phyloP scores from a whole-genome alignment of 2,329 filamentous ascomycete genomes.

The Grosmannia serpens region DNA sequence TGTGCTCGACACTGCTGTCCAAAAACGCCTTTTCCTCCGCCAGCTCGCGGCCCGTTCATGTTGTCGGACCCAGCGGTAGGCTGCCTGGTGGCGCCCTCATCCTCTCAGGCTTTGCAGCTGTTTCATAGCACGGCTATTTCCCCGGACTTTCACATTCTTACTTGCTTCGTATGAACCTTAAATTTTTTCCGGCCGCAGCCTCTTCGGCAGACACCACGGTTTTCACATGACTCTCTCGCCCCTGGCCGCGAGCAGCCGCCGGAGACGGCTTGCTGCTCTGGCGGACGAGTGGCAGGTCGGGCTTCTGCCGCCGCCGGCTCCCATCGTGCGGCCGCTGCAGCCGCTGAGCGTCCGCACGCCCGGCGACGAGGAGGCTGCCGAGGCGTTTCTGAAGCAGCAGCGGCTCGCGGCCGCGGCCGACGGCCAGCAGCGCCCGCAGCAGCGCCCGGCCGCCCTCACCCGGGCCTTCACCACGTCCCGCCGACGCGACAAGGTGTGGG shows the following conservation, averaged over 20 bases:
- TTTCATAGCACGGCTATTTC: not conserved
- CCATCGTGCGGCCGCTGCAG: constrained; percentile 23
- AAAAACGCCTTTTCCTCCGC: not conserved
- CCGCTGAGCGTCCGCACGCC: constrained; percentile 32
- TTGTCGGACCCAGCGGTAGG: not conserved
- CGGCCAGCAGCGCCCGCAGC: constrained; percentile 19
- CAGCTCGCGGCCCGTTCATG: not conserved
- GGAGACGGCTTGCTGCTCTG: constrained; percentile 36
- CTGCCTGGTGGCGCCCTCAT: not conserved
- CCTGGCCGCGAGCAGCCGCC: constrained; percentile 23
- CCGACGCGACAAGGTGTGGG: constrained; percentile 27
- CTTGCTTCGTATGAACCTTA: not conserved
- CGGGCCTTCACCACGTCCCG: constrained; percentile 29
- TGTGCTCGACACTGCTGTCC: not conserved
- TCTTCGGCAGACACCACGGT: not conserved
- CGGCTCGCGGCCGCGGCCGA: constrained; percentile 13
- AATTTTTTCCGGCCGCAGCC: not conserved
- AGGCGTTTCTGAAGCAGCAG: constrained; percentile 39
- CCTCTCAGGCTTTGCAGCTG: not conserved
- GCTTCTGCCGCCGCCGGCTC: constrained; percentile 26
- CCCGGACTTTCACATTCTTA: not conserved
- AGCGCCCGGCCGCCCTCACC: constrained; percentile 14
- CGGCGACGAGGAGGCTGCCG: constrained; percentile 40
- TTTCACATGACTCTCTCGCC: constrained; percentile 4
- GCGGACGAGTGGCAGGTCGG: constrained; percentile 38